Conservation (phyloP, 345 rosid genomes). For the Boechera divaricarpa region DNA sequence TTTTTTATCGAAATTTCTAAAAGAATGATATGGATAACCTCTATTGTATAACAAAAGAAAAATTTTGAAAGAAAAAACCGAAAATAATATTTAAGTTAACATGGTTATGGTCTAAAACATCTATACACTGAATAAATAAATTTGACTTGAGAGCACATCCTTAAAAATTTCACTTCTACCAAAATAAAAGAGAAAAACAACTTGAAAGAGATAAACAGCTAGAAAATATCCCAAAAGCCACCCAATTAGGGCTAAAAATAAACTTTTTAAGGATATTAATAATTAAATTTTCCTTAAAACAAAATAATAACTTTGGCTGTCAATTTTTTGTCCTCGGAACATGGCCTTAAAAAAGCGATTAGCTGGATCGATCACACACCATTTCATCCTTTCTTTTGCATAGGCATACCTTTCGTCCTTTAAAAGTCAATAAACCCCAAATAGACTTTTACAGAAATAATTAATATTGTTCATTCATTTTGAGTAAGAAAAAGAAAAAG, state of each 20-base stretch:
- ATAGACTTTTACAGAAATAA: constrained; percentile 38
- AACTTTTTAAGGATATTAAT: constrained; percentile 62
- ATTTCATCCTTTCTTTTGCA: constrained; percentile 27
- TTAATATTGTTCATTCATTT: constrained; percentile 45
- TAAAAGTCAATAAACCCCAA: constrained; percentile 56
- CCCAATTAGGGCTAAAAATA: constrained; percentile 62
- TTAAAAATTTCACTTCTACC: background rate
- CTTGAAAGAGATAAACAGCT: constrained; percentile 19
- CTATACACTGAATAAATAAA: background rate
- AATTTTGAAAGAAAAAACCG: background rate
- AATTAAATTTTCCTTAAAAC: constrained; percentile 45
- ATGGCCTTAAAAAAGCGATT: constrained; percentile 61
- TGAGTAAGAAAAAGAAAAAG: constrained; percentile 41
- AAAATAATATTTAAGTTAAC: background rate
- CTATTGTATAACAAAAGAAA: constrained; percentile 4
- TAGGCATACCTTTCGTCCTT: constrained; percentile 48
- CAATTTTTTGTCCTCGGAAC: constrained; percentile 59
- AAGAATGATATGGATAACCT: background rate
- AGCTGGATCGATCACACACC: constrained; percentile 53
- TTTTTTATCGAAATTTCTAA: background rate
- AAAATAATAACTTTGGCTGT: constrained; percentile 56
- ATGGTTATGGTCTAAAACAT: background rate
- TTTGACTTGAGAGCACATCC: background rate
- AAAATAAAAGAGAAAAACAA: background rate
- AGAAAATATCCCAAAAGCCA: constrained; percentile 1